Conservation (phyloP, 352 stramenopile species). For the Aphanomyces astaci region DNA sequence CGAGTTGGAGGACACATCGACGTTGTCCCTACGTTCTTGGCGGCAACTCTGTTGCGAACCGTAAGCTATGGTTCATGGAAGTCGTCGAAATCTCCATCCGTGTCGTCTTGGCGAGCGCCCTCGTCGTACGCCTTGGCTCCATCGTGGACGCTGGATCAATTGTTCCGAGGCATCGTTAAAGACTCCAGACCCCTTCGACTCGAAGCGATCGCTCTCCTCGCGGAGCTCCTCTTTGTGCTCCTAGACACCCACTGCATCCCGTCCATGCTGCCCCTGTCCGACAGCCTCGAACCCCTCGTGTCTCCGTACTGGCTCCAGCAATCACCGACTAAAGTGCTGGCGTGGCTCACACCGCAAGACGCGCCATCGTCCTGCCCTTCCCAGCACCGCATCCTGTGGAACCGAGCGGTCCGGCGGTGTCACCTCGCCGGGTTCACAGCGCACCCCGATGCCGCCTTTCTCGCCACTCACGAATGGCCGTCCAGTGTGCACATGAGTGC, state of each 20-base stretch:
- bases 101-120: background rate
- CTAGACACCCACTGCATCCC: background rate
- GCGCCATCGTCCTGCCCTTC: background rate
- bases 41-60: constrained; percentile 4
- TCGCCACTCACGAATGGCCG: constrained; percentile 12
- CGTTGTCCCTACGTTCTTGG: constrained; percentile 1
- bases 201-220: constrained; percentile 13
- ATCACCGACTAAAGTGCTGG: background rate
- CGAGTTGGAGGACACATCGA: constrained; percentile 2
- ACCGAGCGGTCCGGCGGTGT: constrained; percentile 14
- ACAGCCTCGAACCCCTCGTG: constrained; percentile 1
- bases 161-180: constrained; percentile 18
- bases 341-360: background rate
- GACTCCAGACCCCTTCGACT: background rate
- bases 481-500: background rate
- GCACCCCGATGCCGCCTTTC: background rate
- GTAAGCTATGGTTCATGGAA: background rate
- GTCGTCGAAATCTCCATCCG: background rate
- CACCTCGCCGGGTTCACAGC: constrained; percentile 13
- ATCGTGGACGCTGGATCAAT: background rate
- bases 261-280: background rate
- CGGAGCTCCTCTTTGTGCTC: constrained; percentile 14
- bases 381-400: constrained; percentile 12
- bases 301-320: constrained; percentile 16
- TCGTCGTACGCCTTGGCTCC: background rate